Conservation (phyloP, 2,329 filamentous ascomycete species). For the Aspergillus novofumigatus region DNA sequence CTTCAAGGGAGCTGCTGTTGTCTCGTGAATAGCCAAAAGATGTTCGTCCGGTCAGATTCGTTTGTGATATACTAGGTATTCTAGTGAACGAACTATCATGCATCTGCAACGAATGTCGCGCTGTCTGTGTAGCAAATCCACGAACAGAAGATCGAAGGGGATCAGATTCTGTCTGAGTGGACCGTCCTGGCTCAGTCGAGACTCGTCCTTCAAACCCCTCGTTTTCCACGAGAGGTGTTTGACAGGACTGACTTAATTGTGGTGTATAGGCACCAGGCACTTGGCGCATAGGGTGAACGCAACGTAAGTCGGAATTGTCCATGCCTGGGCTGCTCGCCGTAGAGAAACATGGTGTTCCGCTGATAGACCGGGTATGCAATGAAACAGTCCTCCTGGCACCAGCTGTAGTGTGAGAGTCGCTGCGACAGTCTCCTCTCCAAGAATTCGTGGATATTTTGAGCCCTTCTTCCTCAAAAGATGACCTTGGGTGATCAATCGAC, state of each 20-base stretch:
- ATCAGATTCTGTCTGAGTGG: conserved; percentile 19
- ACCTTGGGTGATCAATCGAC: conserved; percentile 53
- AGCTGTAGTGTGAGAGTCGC: conserved; percentile 37
- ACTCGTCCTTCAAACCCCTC: conserved; percentile 42
- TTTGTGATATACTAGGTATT: conserved; percentile 49
- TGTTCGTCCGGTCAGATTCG: conserved; percentile 48
- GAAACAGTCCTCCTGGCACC: conserved; percentile 38
- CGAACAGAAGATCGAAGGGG: conserved; percentile 24
- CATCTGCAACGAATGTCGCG: conserved; percentile 35
- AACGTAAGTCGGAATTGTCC: conserved; percentile 48
- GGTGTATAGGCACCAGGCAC: conserved; percentile 53
- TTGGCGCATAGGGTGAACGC: conserved; percentile 54
- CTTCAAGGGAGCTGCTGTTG: conserved; percentile 48
- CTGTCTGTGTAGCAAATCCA: conserved; percentile 27
- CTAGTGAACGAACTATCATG: conserved; percentile 43
- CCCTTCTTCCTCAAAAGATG: conserved; percentile 54
- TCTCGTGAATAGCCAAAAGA: conserved; percentile 48
- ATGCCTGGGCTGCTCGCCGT: conserved; percentile 43
- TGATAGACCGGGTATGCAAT: conserved; percentile 50
- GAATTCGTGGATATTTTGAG: conserved; percentile 48
- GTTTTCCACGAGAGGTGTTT: conserved; percentile 46
- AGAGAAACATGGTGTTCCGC: conserved; percentile 53
- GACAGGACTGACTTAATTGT: conserved; percentile 47
- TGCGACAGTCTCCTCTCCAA: conserved; percentile 25
- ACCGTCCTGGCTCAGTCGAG: conserved; percentile 43